A percentile compares a stretch with the other conserved stretches of the same genome.
phyloP scores from a whole-genome alignment of 73 alveolate species.

The Breviolum minutum region DNA sequence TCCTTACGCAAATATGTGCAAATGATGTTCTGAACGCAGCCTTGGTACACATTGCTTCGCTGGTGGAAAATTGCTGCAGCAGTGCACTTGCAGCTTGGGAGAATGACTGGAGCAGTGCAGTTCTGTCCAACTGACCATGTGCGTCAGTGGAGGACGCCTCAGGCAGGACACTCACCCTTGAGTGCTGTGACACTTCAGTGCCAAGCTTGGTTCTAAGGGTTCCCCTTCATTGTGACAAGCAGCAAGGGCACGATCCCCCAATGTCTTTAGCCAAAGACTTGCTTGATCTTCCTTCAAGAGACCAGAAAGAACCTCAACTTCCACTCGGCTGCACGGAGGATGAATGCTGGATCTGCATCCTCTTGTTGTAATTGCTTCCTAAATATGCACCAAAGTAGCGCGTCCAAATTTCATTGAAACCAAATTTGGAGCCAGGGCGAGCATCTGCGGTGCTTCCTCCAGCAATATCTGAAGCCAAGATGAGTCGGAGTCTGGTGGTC shows the following conservation, averaged over 20 bases:
- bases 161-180: not conserved
- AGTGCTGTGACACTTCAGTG: not conserved
- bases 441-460: slow-evolving; percentile 14
- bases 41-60: slow-evolving; percentile 1
- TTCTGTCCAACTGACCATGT: not conserved
- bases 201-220: not conserved
- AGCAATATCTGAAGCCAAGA: slow-evolving; percentile 29
- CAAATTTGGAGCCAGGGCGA: not conserved
- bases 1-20: not conserved
- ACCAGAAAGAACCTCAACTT: slow-evolving; percentile 7
- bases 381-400: not conserved
- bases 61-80: not conserved
- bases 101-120: not conserved
- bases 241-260: slow-evolving; percentile 26
- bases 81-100: slow-evolving; percentile 2
- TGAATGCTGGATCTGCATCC: not conserved
- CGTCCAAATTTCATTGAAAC: not conserved
- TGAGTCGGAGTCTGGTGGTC: not conserved
- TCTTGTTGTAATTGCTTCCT: not conserved
- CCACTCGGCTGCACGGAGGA: not conserved
- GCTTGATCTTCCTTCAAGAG: slow-evolving; percentile 26
- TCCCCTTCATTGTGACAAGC: not conserved
- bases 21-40: not conserved
- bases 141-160: not conserved
- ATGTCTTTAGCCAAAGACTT: not conserved